Percentiles rank a stretch among this genome's conserved stretches.
Conservation (phyloP, 495 filamentous ascomycete species). For the Aspergillus indologenus region DNA sequence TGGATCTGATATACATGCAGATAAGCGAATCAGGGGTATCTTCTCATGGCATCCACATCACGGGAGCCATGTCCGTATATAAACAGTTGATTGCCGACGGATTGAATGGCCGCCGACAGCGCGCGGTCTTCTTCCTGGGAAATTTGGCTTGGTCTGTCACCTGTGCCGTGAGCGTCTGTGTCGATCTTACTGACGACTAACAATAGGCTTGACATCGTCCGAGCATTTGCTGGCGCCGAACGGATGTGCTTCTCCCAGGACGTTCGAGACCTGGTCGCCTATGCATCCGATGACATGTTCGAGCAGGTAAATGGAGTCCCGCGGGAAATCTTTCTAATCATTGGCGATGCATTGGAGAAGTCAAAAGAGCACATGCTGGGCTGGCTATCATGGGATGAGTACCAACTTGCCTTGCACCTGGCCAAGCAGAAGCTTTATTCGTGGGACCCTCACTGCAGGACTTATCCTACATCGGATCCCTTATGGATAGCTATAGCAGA, state of each 20-base stretch:
- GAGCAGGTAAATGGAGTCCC: conserved; percentile 40
- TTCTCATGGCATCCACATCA: conserved; percentile 37
- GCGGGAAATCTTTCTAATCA: conserved; percentile 33
- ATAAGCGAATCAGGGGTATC: conserved; percentile 39
- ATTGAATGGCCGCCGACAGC: conserved; percentile 25
- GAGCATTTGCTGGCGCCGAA: conserved; percentile 31
- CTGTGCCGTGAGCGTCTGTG: neutral
- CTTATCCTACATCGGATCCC: conserved; percentile 29
- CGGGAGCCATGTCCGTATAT: conserved; percentile 40
- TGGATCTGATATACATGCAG: conserved; percentile 16
- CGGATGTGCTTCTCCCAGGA: conserved; percentile 35
- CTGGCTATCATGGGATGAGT: conserved; percentile 20
- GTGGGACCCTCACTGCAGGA: conserved; percentile 25
- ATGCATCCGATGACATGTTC: conserved; percentile 28
- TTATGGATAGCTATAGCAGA: conserved; percentile 33
- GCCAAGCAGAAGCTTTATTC: conserved; percentile 27
- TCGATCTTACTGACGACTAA: neutral
- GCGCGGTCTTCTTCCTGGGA: conserved; percentile 37
- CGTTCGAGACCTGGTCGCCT: conserved; percentile 30
- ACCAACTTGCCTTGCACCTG: conserved; percentile 17
- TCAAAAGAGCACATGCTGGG: conserved; percentile 31
- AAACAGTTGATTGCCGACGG: conserved; percentile 29
- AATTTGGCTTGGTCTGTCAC: conserved; percentile 34
- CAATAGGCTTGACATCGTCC: conserved; percentile 38
- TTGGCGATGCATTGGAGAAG: conserved; percentile 31